Base-by-base conservation (phyloP, 345 rosid species). In the Gossypioides kirkii region DNA sequence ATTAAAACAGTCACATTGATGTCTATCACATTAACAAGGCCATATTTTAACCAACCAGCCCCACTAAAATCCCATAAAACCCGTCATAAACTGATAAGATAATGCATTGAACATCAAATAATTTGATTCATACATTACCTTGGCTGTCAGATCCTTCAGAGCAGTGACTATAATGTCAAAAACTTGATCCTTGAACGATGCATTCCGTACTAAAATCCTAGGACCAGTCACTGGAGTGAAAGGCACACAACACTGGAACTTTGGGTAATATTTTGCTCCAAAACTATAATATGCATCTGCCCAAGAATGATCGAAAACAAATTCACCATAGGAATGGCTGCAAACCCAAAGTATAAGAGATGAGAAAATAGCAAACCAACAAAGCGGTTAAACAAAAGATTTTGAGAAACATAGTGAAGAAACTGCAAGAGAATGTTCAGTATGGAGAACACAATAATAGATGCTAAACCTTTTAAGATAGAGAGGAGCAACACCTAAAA, bases 181-280 rank as follows among this genome's bases (percentile, higher is more conserved):
- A 67, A 94, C 80, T 79, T 94, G 91, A 75, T 89, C 90, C 88
- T 82, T 90, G 74, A 73, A 77, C 58, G 86, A 70, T 61, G 77
- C 76, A 80, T 90, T 63, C 28, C 95, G 95, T 56, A 88, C 61
- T 66, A 94, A 72, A 77, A 94, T 89, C 89, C 97, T 83, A 42
- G 97, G 98, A 60, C 95, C 98, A 77, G 98, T 84, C 45, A 94
- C 97, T 0, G 97, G 98, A 42, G 98, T 92, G 86, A 94, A 92
- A 80, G 97, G 97, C 67, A 94, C 97, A 85, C 98, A 94, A 32
- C 90, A 90, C 76, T 94, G 98, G 65, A 90, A 89, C 84, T 94
- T 94, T 23, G 98, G 98, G 83, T 94, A 94, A 79, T 92, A 92
- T 86, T 92, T 83, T 70, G 86, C 78, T 38, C 98, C 97, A 74